These are phyloP conservation scores for Geranium brycei DNA, from an alignment of 345 rosid genomes.

Conservation along the genomic window DNA sequence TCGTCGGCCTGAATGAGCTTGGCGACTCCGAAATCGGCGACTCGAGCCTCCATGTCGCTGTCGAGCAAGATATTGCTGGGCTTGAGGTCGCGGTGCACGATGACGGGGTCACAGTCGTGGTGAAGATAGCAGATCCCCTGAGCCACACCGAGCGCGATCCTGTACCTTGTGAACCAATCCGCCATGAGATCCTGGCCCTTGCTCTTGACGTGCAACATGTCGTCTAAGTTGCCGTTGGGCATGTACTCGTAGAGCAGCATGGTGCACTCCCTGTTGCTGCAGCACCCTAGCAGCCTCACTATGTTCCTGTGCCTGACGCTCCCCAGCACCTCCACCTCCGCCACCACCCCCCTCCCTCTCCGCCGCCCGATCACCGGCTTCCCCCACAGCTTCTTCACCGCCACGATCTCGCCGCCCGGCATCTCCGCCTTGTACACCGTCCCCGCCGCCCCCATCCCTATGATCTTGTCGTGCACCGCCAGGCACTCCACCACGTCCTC, in stretches of 20 bases:
- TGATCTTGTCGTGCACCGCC: constrained; percentile 50
- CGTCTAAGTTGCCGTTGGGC: constrained; percentile 87
- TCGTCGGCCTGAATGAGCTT: constrained; percentile 77
- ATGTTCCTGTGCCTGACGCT: constrained; percentile 85
- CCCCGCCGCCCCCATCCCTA: constrained; percentile 95
- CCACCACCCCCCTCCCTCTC: constrained; percentile 77
- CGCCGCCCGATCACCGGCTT: constrained; percentile 54
- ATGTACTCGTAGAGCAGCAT: constrained; percentile 92
- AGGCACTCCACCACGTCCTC: constrained; percentile 77
- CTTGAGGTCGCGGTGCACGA: constrained; percentile 91
- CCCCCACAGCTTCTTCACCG: constrained; percentile 93
- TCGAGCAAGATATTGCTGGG: constrained; percentile 85
- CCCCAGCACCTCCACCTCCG: constrained; percentile 90
- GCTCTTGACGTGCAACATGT: constrained; percentile 61
- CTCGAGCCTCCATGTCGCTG: constrained; percentile 90
- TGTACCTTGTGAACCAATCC: constrained; percentile 74
- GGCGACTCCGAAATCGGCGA: constrained; percentile 96
- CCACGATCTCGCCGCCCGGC: constrained; percentile 92
- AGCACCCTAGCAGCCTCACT: constrained; percentile 78
- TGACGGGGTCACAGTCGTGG: constrained; percentile 94
- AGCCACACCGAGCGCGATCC: constrained; percentile 90
- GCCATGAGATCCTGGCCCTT: constrained; percentile 56
- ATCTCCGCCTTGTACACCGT: constrained; percentile 86
- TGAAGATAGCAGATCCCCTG: constrained; percentile 97
- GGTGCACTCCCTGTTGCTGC: constrained; percentile 81